Percentiles rank a stretch among this genome's conserved stretches.
phyloP scores from a whole-genome alignment of 768 basidiomycete genomes.

The Lentinula edodes region DNA sequence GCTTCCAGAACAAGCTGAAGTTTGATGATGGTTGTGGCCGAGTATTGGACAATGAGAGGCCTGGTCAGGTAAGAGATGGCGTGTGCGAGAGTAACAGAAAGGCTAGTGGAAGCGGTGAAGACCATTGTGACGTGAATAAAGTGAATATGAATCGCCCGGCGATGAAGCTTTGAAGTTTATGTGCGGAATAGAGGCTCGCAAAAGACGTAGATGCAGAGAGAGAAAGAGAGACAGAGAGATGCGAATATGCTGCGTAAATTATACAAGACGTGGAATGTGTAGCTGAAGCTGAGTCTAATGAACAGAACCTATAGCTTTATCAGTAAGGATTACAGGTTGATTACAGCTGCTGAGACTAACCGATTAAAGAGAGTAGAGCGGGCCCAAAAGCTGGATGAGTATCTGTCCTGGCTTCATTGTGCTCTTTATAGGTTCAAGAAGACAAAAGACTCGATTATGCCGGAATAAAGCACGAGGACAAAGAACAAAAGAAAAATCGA shows the following conservation, averaged over 20 bases:
- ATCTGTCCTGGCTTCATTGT: not conserved
- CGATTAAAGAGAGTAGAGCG: constrained; percentile 2
- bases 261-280: constrained; percentile 8
- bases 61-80: constrained; percentile 70
- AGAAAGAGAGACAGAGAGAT: not conserved
- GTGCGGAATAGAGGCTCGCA: not conserved
- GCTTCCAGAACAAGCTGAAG: constrained; percentile 69
- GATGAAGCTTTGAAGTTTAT: not conserved
- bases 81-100: constrained; percentile 67
- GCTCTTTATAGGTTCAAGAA: not conserved
- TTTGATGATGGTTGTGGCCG: constrained; percentile 59
- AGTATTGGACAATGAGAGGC: constrained; percentile 51
- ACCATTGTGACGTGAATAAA: constrained; percentile 5
- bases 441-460: not conserved
- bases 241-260: constrained; percentile 6
- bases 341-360: not conserved
- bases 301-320: not conserved
- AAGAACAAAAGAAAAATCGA: not conserved
- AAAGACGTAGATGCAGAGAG: constrained; percentile 4
- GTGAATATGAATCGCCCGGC: constrained; percentile 3
- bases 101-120: constrained; percentile 31
- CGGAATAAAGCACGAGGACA: not conserved
- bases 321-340: not conserved
- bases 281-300: constrained; percentile 8
- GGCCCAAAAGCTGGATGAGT: constrained; percentile 3